Base-by-base conservation (phyloP, 306 rosid species). In the Alnus glutinosa region DNA sequence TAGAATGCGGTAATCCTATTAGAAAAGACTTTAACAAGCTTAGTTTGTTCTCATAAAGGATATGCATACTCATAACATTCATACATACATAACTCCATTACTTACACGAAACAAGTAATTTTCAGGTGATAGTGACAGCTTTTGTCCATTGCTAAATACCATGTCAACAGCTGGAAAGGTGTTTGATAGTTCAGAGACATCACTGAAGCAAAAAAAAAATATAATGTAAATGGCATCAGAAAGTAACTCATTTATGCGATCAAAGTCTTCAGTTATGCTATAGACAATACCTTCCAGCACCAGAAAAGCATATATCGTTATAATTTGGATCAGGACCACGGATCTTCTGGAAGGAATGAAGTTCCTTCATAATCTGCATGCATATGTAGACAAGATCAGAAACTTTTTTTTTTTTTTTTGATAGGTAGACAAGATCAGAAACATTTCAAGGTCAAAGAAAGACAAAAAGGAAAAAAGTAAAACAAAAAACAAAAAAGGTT, bases 21-120 rank as follows among this genome's bases (percentile, higher is more conserved):
- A 64, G 70, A 64, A 34, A 67, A 42, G 4, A 67, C 30, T 37
- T 37, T 5, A 42, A 67, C 5, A 37, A 15, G 48, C 16, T 63
- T 63, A 36, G 42, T 5, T 28, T 36, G 16, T 63, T 32, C 10
- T 62, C 36, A 30, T 15, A 30, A 11, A 12, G 68, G 39, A 62
- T 30, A 12, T 32, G 42, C 37, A 63, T 32, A 15, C 0, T 34
- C n/a, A 66, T 37, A 66, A 34, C 10, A 66, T 55, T 4, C 2
- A 66, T 14, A 39, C 23, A 1, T 18, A n/a, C 13, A 67, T 12
- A 67, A 67, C 32, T 66, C 57, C 12, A 74, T 52, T 75, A 88
- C 94, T 86, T 83, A 96, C 99, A 86, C 82, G 88, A 70, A 96
- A 96, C 81, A 96, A 83, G 87, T 96, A 93, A 85, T 96, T 96